phyloP scores from a whole-genome alignment of 106 monocot genomes.

The Phalaenopsis aphrodite region DNA sequence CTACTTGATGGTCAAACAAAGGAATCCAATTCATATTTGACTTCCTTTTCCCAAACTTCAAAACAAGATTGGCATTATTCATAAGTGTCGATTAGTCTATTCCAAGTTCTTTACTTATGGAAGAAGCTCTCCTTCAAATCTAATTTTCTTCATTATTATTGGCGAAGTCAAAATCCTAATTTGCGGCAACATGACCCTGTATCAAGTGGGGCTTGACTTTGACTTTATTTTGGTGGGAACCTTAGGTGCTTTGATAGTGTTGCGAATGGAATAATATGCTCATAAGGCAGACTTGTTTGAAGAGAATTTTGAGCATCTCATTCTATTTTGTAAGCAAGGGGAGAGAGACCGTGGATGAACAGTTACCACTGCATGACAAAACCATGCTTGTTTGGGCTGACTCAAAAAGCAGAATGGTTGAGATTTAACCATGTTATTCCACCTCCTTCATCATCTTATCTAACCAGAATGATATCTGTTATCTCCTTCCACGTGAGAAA shows the following conservation, averaged over 20 bases:
- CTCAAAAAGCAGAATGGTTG: not conserved
- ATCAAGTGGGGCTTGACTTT: too few species aligned
- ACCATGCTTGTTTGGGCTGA: too few species aligned
- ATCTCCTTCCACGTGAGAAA: not conserved
- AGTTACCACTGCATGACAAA: not conserved
- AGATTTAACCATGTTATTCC: not conserved
- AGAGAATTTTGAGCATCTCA: not conserved
- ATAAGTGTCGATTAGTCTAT: too few species aligned
- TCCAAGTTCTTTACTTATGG: not conserved
- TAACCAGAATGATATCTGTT: not conserved
- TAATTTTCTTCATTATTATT: not conserved
- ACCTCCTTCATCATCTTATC: not conserved
- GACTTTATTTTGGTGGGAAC: too few species aligned
- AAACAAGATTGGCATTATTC: too few species aligned
- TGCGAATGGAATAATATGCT: not conserved
- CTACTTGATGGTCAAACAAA: too few species aligned
- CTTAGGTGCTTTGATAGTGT: not conserved
- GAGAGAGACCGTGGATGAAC: not conserved
- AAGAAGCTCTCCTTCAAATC: not conserved
- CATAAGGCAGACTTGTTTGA: not conserved
- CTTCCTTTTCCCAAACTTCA: too few species aligned
- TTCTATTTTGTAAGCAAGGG: not conserved
- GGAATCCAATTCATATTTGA: too few species aligned
- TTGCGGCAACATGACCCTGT: not conserved
- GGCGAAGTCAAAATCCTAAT: not conserved